Base-by-base conservation (phyloP, 495 filamentous ascomycete species). In the Darksidea phi region DNA sequence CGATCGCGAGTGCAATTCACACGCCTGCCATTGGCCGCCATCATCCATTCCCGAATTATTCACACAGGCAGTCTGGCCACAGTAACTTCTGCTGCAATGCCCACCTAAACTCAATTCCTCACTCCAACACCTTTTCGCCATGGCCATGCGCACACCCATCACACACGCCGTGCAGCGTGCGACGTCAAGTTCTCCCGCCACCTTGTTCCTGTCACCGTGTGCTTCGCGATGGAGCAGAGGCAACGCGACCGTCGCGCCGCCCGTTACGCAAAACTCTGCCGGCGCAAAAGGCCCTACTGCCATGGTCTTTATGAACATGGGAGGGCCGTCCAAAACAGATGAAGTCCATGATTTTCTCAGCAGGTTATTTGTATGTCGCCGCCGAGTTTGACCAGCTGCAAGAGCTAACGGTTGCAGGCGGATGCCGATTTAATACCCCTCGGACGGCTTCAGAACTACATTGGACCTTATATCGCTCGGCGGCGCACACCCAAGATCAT, bases 301-400 rank as follows among this genome's bases (percentile, higher is more conserved):
- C 38, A 96, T 99, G 83, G 93, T 99, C 6, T 96, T 99, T 63
- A 82, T 99, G 73, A 99, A 99, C 76, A 99, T 99, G 95, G 95
- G 95, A 54, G 95, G 95, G 10, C 95, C 95, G 6, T 90, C 90
- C 13, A 96, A 88, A 6, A 84, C 86, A 11, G 79, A 86, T 56
- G 91, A 97, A 78, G 95, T 99, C 18, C 85, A 86, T 59, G 85
- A 87, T 71, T 99, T 97, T 66, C 80, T 99, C n/a, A 94, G 87
- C 75, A 83, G 91, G 67, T 75, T 99, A 69, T 99, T 99, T 75
- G 95, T 92, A 81, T 58, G 81, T 74, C 38, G 15, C 52, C 48
- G 37, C 43, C 38, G 34, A 28, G 25, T 12, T 55, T 64, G 49
- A 63, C 38, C 48, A 24, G 45, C 41, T 11, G 38, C 18, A 13